Base-by-base conservation (phyloP, 2,329 filamentous ascomycete species). In the Pseudonectria buxi region DNA sequence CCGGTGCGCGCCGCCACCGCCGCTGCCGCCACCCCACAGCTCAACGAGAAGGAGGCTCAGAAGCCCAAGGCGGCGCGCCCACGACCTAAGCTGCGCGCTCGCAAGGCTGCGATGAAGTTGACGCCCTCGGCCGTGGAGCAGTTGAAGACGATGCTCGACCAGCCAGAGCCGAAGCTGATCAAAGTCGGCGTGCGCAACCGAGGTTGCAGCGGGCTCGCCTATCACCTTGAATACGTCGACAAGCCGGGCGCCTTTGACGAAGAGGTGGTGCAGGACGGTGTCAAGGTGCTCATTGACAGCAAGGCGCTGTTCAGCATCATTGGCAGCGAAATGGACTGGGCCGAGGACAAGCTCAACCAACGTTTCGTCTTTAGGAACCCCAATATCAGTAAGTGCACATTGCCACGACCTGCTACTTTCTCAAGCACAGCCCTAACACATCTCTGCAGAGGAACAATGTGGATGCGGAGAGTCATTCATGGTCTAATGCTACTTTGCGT, bases 311-410 rank as follows among this genome's bases (percentile, higher is more conserved):
- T 98, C 59, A 96, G 90, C 62, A 96, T 98, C 35, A 95, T 98
- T 52, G 92, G 92, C 5, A 95, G 85, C 56, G 90, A 96, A 66
- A 98, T 98, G 92, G 92, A 98, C 57, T 98, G 90, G 89, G 74
- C 90, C 10, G 89, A 96, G 64, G 92, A 96, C 53, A 95, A 94
- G 68, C 67, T 98, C 46, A 94, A 83, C 59, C 77, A 89, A 62
- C 74, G 86, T 46, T 98, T 98, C 62, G 81, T 95, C 33, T 98
- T 98, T 66, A 82, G 78, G 58, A 98, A 98, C 60, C 92, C 92
- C 3, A 98, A 98, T 56, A 96, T 96, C 58, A 98, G 89, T 95
- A 68, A 77, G 89, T 81, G 22, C 10, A 30, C n/a, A 15, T 33
- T 4, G 11, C 10, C 18, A 22, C 9, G 4, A 7, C 15, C 3